Conservation (phyloP, 163 green algal genomes). For the Volvox carteri region DNA sequence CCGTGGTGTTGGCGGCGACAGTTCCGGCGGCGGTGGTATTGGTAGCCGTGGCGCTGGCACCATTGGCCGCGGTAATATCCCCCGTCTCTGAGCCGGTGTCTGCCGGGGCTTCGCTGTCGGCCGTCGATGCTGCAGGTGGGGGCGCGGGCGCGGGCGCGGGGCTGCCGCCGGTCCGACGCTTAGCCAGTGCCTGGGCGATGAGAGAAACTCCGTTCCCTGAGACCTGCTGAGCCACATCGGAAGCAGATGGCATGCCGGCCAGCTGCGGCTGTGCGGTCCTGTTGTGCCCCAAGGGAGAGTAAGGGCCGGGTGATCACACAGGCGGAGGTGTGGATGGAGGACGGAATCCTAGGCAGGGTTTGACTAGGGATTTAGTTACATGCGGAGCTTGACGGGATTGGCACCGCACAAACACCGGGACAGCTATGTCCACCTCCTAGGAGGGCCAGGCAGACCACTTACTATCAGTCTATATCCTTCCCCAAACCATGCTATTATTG, state of each 20-base stretch:
- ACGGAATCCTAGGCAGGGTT: neutral
- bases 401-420: too few species aligned
- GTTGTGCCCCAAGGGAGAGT: neutral
- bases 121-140: too few species aligned
- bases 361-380: too few species aligned
- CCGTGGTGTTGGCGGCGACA: neutral
- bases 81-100: neutral
- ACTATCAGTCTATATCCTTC: too few species aligned
- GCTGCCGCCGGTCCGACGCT: neutral
- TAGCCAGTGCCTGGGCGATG: constrained; percentile 9
- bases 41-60: neutral
- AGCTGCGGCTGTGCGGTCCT: neutral
- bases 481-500: too few species aligned
- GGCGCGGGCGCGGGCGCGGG: too few species aligned
- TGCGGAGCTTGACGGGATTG: too few species aligned
- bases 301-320: neutral
- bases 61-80: neutral
- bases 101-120: neutral
- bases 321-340: neutral
- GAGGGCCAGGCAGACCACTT: too few species aligned
- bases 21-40: neutral
- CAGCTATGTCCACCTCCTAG: too few species aligned
- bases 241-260: neutral
- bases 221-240: neutral
- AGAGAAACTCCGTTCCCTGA: neutral